Percentiles rank a stretch among this genome's conserved stretches.
These are phyloP conservation scores for Syzygium syzygioides DNA, from an alignment of 441 rosid genomes.

Conservation along the genomic window DNA sequence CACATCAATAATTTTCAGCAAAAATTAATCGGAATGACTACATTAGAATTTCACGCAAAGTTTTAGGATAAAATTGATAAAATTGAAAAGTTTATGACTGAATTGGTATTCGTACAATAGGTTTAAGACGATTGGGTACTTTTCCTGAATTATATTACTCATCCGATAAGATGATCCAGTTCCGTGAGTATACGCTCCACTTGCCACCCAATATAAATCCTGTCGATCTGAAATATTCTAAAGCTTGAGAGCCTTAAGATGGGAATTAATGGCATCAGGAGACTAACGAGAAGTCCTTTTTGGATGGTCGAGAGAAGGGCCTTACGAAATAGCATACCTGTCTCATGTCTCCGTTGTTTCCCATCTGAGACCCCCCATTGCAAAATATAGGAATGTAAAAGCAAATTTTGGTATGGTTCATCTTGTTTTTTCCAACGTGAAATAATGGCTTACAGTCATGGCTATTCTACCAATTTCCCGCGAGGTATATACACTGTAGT, in stretches of 20 bases:
- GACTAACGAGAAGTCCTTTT: background rate
- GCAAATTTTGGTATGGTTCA: background rate
- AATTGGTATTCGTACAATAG: too few relatives aligned
- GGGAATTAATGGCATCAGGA: background rate
- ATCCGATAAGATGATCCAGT: background rate
- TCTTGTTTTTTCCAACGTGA: background rate
- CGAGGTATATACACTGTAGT: background rate
- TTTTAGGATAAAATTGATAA: too few relatives aligned
- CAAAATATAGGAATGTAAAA: background rate
- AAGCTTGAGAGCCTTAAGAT: background rate
- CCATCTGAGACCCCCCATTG: background rate
- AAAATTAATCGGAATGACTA: too few relatives aligned
- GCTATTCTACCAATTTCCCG: background rate
- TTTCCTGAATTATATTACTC: background rate
- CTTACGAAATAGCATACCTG: background rate
- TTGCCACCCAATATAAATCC: background rate
- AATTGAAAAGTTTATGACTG: too few relatives aligned
- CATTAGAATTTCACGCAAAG: too few relatives aligned
- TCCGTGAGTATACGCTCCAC: background rate
- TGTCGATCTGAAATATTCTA: too few relatives aligned
- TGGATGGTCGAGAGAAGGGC: background rate
- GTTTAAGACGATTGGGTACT: background rate
- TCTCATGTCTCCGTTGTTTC: background rate
- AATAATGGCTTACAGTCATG: background rate
- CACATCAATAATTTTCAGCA: too few relatives aligned